A percentile compares a stretch with the other conserved stretches of the same genome.
These are phyloP conservation scores for Lyophyllum decastes DNA, from an alignment of 768 basidiomycete genomes.

Conservation along the genomic window DNA sequence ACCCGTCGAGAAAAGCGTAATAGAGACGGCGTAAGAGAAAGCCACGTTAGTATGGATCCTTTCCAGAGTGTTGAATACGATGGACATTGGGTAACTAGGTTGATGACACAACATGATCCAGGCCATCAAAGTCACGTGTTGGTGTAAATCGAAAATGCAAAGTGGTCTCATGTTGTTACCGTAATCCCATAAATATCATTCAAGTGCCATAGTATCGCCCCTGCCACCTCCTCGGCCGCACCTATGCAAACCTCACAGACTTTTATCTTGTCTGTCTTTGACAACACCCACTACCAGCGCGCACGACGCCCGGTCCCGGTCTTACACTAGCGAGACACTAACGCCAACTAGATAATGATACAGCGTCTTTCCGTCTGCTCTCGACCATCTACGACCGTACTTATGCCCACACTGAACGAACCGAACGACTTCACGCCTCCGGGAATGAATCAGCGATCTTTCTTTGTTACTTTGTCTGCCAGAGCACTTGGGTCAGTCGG, in stretches of 20 bases:
- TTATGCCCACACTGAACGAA: constrained; percentile 7
- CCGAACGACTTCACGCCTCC: constrained; percentile 1
- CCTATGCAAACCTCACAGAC: constrained; percentile 4
- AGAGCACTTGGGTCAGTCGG: constrained; percentile 27
- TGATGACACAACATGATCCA: not conserved
- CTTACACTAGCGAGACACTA: not conserved
- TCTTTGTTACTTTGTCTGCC: constrained; percentile 22
- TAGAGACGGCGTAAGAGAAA: not conserved
- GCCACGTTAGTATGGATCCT: not conserved
- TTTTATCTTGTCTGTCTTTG: not conserved
- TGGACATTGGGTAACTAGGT: too few relatives aligned
- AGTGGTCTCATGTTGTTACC: constrained; percentile 41
- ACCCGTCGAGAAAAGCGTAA: constrained; percentile 21
- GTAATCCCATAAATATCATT: constrained; percentile 18
- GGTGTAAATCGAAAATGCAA: constrained; percentile 28
- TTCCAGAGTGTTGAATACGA: not conserved
- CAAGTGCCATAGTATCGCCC: constrained; percentile 25
- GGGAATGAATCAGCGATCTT: constrained; percentile 11
- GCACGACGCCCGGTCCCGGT: not conserved
- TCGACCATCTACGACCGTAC: not conserved
- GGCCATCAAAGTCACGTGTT: not conserved
- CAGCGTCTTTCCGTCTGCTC: constrained; percentile 5
- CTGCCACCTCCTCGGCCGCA: constrained; percentile 2
- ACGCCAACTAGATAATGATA: constrained; percentile 6
- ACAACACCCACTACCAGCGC: not conserved